phyloP scores from a whole-genome alignment of 148 eudicot species.

The Diospyros kaki region DNA sequence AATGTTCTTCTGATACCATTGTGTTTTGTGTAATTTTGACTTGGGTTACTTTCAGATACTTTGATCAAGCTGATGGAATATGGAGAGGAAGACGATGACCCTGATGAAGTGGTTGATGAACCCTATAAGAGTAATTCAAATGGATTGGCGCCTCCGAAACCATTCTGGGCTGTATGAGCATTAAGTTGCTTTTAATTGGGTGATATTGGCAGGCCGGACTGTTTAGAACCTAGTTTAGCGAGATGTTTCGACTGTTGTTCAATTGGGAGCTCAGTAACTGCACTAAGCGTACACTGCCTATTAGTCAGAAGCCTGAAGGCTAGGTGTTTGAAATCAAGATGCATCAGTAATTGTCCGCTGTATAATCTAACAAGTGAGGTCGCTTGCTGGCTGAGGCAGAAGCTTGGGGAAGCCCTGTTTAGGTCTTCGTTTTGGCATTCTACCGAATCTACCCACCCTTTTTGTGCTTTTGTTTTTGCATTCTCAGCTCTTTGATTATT shows the following conservation, averaged over 20 bases:
- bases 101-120: conserved; percentile 27
- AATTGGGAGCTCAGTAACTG: background rate
- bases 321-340: too few relatives aligned
- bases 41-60: conserved; percentile 55
- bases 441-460: too few relatives aligned
- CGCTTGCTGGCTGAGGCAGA: too few relatives aligned
- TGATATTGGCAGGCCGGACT: background rate
- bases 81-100: conserved; percentile 69
- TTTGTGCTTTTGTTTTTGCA: too few relatives aligned
- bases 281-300: too few relatives aligned
- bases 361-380: too few relatives aligned
- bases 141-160: conserved; percentile 35
- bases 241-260: background rate
- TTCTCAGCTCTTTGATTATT: too few relatives aligned
- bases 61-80: conserved; percentile 81
- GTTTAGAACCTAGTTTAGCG: background rate
- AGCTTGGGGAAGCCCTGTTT: too few relatives aligned
- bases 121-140: conserved; percentile 23
- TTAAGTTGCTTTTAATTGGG: conserved; percentile 4
- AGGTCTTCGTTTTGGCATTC: too few relatives aligned
- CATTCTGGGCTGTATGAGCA: conserved; percentile 71
- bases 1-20: background rate
- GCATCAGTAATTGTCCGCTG: too few relatives aligned
- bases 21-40: background rate
- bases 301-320: too few relatives aligned